phyloP scores from a whole-genome alignment of 257 asterid genomes.

The Agastache rugosa region DNA sequence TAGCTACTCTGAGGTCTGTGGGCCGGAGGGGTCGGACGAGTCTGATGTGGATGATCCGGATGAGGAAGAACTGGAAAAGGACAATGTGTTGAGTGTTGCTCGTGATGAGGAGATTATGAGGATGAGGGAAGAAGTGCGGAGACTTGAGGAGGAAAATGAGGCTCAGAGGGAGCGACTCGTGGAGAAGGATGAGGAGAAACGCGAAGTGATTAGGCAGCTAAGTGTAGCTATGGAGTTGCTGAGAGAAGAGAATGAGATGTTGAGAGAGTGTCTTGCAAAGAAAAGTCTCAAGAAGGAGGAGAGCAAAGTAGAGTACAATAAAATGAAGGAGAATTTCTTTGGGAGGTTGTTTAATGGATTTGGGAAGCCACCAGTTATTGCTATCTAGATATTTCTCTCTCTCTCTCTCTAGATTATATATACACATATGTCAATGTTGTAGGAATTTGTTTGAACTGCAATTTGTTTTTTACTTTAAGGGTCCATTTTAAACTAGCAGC shows the following conservation, averaged over 20 bases:
- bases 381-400: constrained; percentile 37
- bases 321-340: constrained; percentile 56
- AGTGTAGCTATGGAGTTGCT: constrained; percentile 72
- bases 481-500: constrained; percentile 7
- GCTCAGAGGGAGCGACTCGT: constrained; percentile 53
- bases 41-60: constrained; percentile 92
- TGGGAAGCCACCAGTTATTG: constrained; percentile 43
- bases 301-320: constrained; percentile 37
- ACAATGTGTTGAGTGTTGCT: constrained; percentile 29
- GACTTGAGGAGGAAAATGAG: constrained; percentile 59
- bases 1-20: constrained; percentile 80
- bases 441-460: constrained; percentile 22
- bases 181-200: constrained; percentile 87
- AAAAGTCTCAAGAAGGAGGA: constrained; percentile 52
- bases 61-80: constrained; percentile 43
- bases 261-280: constrained; percentile 49
- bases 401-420: background rate
- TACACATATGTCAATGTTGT: constrained; percentile 21
- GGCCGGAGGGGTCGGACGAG: constrained; percentile 58
- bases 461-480: constrained; percentile 4
- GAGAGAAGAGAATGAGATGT: constrained; percentile 65
- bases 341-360: constrained; percentile 63
- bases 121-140: constrained; percentile 62
- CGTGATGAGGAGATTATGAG: constrained; percentile 37
- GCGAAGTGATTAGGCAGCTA: constrained; percentile 84